Percentiles rank a stretch among this genome's conserved stretches.
phyloP scores from a whole-genome alignment of 768 basidiomycete species.

The Suillus plorans region DNA sequence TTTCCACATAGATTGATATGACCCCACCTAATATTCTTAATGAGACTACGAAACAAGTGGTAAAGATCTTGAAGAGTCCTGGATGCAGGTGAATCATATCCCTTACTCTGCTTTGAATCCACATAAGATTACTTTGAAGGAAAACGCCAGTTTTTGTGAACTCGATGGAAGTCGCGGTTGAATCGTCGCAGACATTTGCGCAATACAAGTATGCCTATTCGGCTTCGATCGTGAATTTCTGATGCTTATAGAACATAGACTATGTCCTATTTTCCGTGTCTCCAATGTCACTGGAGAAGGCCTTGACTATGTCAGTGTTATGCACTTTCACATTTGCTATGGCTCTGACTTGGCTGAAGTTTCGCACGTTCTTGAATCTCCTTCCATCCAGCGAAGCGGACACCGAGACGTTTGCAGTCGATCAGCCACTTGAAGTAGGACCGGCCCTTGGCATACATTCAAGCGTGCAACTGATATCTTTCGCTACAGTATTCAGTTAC shows the following conservation, averaged over 20 bases:
- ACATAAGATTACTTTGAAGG: conserved; percentile 35
- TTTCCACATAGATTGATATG: conserved; percentile 76
- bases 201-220: conserved; percentile 57
- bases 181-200: conserved; percentile 71
- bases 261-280: conserved; percentile 89
- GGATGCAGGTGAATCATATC: conserved; percentile 71
- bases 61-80: conserved; percentile 89
- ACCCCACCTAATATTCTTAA: conserved; percentile 88
- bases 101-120: background rate
- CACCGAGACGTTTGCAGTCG: conserved; percentile 72
- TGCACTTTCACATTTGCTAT: background rate
- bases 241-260: conserved; percentile 38
- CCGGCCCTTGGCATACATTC: background rate
- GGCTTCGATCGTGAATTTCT: background rate
- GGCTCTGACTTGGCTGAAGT: conserved; percentile 36
- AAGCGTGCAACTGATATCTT: conserved; percentile 3
- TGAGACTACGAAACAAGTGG: conserved; percentile 91
- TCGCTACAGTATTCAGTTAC: conserved; percentile 71
- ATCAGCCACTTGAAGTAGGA: conserved; percentile 76
- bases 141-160: conserved; percentile 86
- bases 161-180: conserved; percentile 77
- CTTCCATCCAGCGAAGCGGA: conserved; percentile 87
- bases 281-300: conserved; percentile 97
- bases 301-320: conserved; percentile 60
- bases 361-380: conserved; percentile 89